phyloP scores from a whole-genome alignment of 139 green algal species.

The Yamagishiella unicocca region DNA sequence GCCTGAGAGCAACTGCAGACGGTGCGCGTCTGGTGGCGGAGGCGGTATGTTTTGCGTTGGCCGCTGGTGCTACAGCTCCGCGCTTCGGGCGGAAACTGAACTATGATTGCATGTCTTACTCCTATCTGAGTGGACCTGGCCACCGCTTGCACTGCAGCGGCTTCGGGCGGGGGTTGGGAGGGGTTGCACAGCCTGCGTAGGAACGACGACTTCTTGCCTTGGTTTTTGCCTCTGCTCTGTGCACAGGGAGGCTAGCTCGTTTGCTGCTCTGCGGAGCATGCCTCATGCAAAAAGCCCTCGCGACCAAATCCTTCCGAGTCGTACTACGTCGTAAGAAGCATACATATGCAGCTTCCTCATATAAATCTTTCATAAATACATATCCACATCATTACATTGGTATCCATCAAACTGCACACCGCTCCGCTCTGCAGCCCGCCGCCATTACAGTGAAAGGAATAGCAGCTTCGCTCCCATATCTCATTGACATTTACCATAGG shows the following conservation, averaged over 20 bases:
- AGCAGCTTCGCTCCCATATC: not conserved
- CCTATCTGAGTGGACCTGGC: not conserved
- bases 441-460: not conserved
- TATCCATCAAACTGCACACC: not conserved
- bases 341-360: not conserved
- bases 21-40: not conserved
- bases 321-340: not conserved
- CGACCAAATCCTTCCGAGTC: not conserved
- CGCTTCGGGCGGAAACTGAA: not conserved
- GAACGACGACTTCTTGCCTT: not conserved
- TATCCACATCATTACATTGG: not conserved
- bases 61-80: not conserved
- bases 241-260: not conserved
- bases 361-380: not conserved
- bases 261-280: not conserved
- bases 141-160: slow-evolving; percentile 7
- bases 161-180: not conserved
- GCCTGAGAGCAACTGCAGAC: not conserved
- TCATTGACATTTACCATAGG: not conserved
- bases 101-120: not conserved
- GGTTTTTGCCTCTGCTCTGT: not conserved
- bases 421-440: not conserved
- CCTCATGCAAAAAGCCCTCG: not conserved
- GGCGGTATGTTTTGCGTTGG: not conserved
- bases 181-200: not conserved